Evolutionary conservation across 1,284 basidiomycete species (phyloP).

Genomic region (Pascua guehoae): DNA sequence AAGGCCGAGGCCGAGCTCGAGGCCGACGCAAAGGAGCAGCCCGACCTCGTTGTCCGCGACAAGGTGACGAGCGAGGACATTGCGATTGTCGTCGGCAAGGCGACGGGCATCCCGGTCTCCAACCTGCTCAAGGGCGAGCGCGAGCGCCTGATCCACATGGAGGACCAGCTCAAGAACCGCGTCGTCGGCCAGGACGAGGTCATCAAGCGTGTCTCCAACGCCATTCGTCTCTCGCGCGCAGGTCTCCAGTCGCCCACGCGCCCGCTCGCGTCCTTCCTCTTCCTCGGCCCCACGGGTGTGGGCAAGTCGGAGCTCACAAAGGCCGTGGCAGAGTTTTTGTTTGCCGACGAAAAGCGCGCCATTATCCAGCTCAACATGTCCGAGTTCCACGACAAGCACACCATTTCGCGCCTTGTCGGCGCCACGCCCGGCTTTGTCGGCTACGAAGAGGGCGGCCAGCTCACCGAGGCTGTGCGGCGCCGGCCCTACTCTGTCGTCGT

Average conservation of each 20-base stretch:
- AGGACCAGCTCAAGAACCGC: conserved; percentile 66
- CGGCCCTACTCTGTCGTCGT: conserved; percentile 55
- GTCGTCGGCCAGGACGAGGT: conserved; percentile 89
- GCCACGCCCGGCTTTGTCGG: conserved; percentile 91
- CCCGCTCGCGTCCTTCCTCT: conserved; percentile 86
- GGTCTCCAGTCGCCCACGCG: conserved; percentile 80
- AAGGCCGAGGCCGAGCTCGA: conserved; percentile 57
- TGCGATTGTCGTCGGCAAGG: conserved; percentile 78
- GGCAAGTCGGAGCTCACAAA: conserved; percentile 84
- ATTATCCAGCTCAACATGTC: conserved; percentile 89
- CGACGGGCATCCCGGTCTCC: conserved; percentile 87
- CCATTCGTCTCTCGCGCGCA: conserved; percentile 83
- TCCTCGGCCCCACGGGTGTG: conserved; percentile 73
- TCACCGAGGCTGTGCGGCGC: conserved; percentile 81
- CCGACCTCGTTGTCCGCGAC: conserved; percentile 68
- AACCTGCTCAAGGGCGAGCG: conserved; percentile 84
- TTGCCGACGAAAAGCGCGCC: conserved; percentile 78
- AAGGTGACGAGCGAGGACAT: conserved; percentile 85
- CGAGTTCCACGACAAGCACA: conserved; percentile 87
- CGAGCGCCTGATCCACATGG: conserved; percentile 90
- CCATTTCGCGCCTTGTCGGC: conserved; percentile 82
- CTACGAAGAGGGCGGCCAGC: conserved; percentile 75
- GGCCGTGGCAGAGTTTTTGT: conserved; percentile 77
- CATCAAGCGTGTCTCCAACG: conserved; percentile 73
- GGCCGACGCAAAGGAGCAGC: conserved; percentile 52